Base-by-base conservation (phyloP, 345 rosid species). In the Erodium maritimum region DNA sequence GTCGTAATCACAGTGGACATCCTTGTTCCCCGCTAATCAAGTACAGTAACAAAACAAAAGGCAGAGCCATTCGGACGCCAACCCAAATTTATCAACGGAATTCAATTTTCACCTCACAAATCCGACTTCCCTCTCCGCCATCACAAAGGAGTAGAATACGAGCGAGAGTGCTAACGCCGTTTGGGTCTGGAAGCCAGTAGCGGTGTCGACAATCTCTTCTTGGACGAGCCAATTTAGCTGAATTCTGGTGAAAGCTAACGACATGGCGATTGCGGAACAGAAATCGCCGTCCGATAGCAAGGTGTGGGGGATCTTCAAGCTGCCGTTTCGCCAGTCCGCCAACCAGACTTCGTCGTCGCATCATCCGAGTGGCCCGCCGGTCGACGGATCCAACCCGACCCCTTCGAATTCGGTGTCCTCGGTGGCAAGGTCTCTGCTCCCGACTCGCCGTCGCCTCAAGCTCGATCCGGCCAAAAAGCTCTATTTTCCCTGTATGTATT, bases 381-480 rank as follows among this genome's bases (percentile, higher is more conserved):
- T 69, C 21, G 95, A 85, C 50, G 88, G 90, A 72, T 82, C 88
- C 24, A 69, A 64, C 56, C 74, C 66, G 12, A 80, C 66, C 0
- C 73, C 78, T 59, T 59, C 80, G 52, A 78, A 61, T 66, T 86
- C 96, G n/a, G 94, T 89, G 0, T 83, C 96, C 2, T 81, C 82
- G 5, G 95, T 93, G 2, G 99, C 95, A 1, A 82, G 80, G 73
- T 86, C 95, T 18, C 66, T 93, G 52, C 71, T 89, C 18, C 99
- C 88, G 3, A 65, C 80, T 0, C 81, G 94, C 22, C 89, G 94
- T 45, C 72, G 94, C 22, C 91, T 89, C 67, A 85, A 85, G 80
- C 97, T 93, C 57, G 99, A 93, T 79, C 97, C 99, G 2, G 53
- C 95, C 7, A 70, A 70, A 54, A 87, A 89, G 73, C 95, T 93